Evolutionary conservation across 2,329 filamentous ascomycete species (phyloP), one percentile per base, ranked within the genome.

Genomic region (Pyrenochaeta sp.): DNA sequence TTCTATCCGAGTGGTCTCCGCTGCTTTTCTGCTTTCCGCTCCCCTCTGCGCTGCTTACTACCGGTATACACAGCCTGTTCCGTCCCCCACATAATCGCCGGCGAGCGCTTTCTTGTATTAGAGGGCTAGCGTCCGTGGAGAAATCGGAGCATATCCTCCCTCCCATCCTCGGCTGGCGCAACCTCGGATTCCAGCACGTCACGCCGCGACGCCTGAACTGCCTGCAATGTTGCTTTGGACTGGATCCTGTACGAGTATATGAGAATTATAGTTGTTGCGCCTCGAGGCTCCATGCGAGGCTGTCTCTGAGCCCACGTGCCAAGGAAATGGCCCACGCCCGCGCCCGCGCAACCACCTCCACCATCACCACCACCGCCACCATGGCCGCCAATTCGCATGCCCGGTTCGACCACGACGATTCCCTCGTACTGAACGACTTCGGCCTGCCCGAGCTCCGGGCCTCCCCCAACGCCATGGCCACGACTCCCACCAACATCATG

Each of bases 391-490:
- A 66, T 45, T 67, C 63, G 44, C 65, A 67, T 37, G 52, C 61
- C 21, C 65, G 55, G 48, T 64, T 67, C 56, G 71, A 73, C 21
- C 64, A 68, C 64, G 68, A 75, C 62, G 69, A 74, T 42, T 62
- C 69, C 20, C 63, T 75, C 48, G 63, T 68, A n/a, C 59, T 75
- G 55, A 66, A 64, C 61, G 73, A 74, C 20, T 75, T 71, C 60
- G 71, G 69, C 45, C 60, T 75, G 12, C 52, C 70, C 17, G 69
- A 72, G 37, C 63, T 70, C 27, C 66, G 68, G 40, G 62, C 61
- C 32, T 65, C 68, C 21, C 62, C 64, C 18, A 66, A 66, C 35
- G 48, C 60, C 15, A 51, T 54, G 31, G 65, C 43, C 36, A 63
- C 60, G 48, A 72, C 65, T 49, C 67, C 69, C 9, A 48, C 63